phyloP scores from a whole-genome alignment of 176 grass and related monocot genomes.

The Aechmea fasciata region DNA sequence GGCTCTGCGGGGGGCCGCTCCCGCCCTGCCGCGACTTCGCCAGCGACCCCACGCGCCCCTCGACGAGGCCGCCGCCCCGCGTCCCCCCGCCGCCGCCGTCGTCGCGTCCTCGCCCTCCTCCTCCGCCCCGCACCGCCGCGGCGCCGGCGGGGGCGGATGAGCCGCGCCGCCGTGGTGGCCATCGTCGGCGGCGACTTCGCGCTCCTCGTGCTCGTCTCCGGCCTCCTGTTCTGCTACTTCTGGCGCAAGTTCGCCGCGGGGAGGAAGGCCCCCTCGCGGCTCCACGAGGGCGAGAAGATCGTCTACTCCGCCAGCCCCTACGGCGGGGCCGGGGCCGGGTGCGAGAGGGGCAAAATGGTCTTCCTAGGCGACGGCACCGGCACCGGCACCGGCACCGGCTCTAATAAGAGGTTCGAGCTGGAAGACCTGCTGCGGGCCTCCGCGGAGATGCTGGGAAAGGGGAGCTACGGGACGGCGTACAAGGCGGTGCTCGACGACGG shows the following conservation, averaged over 20 bases:
- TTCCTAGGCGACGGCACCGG: slow-evolving; percentile 43
- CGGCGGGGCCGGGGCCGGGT: slow-evolving; percentile 32
- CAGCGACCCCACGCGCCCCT: slow-evolving; percentile 22
- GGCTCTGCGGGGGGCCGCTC: slow-evolving; percentile 57
- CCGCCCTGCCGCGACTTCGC: slow-evolving; percentile 34
- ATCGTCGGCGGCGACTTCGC: slow-evolving; percentile 81
- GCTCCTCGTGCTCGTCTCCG: slow-evolving; percentile 65
- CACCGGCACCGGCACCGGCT: slow-evolving; percentile 10
- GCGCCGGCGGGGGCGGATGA: slow-evolving; percentile 54
- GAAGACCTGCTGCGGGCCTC: slow-evolving; percentile 90
- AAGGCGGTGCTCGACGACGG: slow-evolving; percentile 84
- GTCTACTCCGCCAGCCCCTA: slow-evolving; percentile 96
- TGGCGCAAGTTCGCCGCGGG: slow-evolving; percentile 62
- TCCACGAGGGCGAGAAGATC: slow-evolving; percentile 90
- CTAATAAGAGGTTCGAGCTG: slow-evolving; percentile 59
- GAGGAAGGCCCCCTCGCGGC: slow-evolving; percentile 29
- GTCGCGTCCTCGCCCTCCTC: slow-evolving; percentile 41
- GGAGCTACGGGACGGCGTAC: slow-evolving; percentile 78
- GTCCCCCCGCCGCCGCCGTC: slow-evolving; percentile 40
- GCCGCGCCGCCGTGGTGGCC: slow-evolving; percentile 45
- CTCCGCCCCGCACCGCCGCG: slow-evolving; percentile 7
- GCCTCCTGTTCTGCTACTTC: slow-evolving; percentile 88
- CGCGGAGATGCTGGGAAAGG: slow-evolving; percentile 96
- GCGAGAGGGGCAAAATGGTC: slow-evolving; percentile 80
- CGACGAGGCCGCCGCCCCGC: slow-evolving; percentile 20